Percentiles rank a stretch among this genome's conserved stretches.
These are phyloP conservation scores for Claviceps sp. DNA, from an alignment of 2,329 filamentous ascomycete genomes.

Conservation along the genomic window DNA sequence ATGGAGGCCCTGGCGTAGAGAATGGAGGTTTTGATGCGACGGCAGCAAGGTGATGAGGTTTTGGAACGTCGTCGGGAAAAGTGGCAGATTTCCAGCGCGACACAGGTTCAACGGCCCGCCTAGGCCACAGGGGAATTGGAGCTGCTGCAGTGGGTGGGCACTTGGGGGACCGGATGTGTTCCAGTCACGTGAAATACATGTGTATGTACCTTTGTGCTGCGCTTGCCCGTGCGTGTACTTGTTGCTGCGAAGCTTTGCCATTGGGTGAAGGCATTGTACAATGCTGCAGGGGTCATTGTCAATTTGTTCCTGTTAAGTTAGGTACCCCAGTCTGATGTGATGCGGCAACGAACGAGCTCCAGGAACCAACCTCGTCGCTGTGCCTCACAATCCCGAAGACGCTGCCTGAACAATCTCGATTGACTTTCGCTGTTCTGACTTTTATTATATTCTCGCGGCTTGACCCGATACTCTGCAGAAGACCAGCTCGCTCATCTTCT, in stretches of 20 bases:
- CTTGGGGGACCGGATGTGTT: neutral
- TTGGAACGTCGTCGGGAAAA: constrained; percentile 32
- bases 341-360: neutral
- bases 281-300: neutral
- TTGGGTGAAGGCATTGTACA: neutral
- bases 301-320: neutral
- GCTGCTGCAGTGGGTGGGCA: neutral
- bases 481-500: neutral
- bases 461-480: neutral
- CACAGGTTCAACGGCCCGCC: constrained; percentile 6
- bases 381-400: neutral
- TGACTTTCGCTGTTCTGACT: neutral
- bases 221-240: neutral
- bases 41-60: constrained; percentile 25
- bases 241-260: neutral
- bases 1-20: constrained; percentile 28
- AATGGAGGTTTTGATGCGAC: constrained; percentile 27
- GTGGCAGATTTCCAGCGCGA: constrained; percentile 28
- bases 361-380: neutral
- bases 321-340: neutral
- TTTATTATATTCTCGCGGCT: neutral
- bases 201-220: no score
- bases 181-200: neutral
- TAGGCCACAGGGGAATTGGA: constrained; percentile 1
- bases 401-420: neutral